Evolutionary conservation across 441 rosid genomes (phyloP), one percentile per base, ranked within the genome.

Genomic region (Manihot esculenta): DNA sequence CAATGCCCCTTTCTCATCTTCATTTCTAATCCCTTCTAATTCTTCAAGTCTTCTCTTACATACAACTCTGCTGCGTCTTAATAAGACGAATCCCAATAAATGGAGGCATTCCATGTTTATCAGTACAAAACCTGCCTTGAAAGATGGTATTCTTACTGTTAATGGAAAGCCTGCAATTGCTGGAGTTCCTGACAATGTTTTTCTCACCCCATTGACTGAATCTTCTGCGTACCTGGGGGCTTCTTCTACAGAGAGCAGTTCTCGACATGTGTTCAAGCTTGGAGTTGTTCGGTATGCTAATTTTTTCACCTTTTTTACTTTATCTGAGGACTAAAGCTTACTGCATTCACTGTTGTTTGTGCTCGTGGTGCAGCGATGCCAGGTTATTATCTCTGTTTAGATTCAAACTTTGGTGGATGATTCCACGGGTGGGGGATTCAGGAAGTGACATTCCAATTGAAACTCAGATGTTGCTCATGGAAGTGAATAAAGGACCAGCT

Each of bases 401-500:
- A 82, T 91, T 91, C 86, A 91, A 91, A 76, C 86, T 89, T 44
- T 88, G 91, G 90, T 91, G 97, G 93, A 88, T 92, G 0, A 88
- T 93, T 68, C 97, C 85, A 33, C 84, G 95, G 92, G 86, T 86
- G 44, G 95, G 97, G 10, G 79, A 86, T 21, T 81, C 81, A 15
- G 97, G 89, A 13, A 10, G 71, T 6, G 97, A 89, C 71, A 81
- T 91, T 51, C 84, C 87, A 51, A 69, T 76, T 60, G 97, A 91
- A 80, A 89, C 95, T 3, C 95, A 89, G 64, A 82, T 91, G 69
- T 79, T 87, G 53, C 76, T 89, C 18, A 85, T 89, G 5, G 86
- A 87, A 27, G 77, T 74, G 17, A 68, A 78, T 18, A 85, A 83
- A 58, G 81, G 89, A 26, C 89, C 93, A 35, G 38, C 30, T 49